Conservation (phyloP, 345 rosid genomes). For the rapeseed (Brassica napus) region DNA sequence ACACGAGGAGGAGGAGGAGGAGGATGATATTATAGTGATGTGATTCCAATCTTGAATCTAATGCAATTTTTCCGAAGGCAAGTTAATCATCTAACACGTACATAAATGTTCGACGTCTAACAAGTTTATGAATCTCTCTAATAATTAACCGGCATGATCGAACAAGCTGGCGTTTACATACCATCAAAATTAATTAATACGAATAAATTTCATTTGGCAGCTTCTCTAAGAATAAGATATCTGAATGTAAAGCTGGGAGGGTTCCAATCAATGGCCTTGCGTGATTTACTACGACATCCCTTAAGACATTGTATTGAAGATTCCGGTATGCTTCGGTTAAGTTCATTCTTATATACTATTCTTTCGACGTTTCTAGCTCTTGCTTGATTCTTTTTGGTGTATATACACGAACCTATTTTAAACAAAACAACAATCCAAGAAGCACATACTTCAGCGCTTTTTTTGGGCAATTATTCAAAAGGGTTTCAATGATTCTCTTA, state of each 20-base stretch:
- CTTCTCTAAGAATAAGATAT: constrained; percentile 78
- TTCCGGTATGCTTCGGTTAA: constrained; percentile 66
- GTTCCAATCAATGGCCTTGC: constrained; percentile 77
- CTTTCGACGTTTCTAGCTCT: constrained; percentile 83
- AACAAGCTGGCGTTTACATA: no score
- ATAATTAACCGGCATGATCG: no score
- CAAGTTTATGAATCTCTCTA: no score
- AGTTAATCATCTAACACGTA: no score
- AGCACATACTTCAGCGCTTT: background rate
- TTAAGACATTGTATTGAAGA: constrained; percentile 51
- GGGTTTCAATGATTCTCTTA: background rate
- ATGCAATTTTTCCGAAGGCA: no score
- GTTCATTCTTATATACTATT: no score
- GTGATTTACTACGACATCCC: constrained; percentile 62
- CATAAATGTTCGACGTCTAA: no score
- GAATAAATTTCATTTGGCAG: constrained; percentile 47
- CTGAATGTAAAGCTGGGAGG: constrained; percentile 84
- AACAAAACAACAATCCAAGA: background rate
- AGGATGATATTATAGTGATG: background rate
- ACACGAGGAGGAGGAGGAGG: background rate
- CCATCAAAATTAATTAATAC: background rate
- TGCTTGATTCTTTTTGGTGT: constrained; percentile 68
- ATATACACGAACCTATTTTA: constrained; percentile 50
- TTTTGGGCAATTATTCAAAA: background rate
- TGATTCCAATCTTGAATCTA: no score